These are phyloP conservation scores for Pholiota adiposa DNA, from an alignment of 1,284 basidiomycete species.

Conservation along the genomic window DNA sequence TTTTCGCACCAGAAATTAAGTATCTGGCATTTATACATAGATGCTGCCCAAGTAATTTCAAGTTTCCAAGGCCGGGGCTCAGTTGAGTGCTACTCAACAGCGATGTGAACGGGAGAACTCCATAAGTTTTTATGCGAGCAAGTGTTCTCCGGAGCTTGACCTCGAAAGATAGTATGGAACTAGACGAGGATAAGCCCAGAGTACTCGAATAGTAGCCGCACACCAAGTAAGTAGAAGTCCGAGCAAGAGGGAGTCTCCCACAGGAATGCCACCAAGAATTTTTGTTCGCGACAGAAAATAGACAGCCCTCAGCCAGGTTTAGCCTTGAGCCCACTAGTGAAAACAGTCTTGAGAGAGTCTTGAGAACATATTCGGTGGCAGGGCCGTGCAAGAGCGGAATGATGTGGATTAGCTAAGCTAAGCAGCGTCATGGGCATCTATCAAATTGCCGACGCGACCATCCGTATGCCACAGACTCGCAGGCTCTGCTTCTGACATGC, in stretches of 20 bases:
- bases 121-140: neutral
- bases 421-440: neutral
- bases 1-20: neutral
- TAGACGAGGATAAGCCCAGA: neutral
- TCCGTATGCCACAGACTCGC: neutral
- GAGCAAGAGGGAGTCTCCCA: neutral
- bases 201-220: too few relatives aligned
- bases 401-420: neutral
- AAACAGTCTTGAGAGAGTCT: neutral
- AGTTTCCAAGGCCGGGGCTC: neutral
- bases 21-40: neutral
- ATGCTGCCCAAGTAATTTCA: neutral
- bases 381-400: neutral
- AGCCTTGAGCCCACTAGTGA: neutral
- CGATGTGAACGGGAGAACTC: neutral
- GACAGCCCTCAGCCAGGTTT: neutral
- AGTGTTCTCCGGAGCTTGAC: neutral
- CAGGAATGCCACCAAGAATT: neutral
- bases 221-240: neutral
- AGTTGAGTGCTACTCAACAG: neutral
- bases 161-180: neutral
- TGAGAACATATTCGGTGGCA: neutral
- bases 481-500: neutral
- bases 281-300: neutral
- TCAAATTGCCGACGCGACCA: slow-evolving; percentile 4